Evolutionary conservation across 2,329 filamentous ascomycete species (phyloP).

Genomic region (Didymella sp.): DNA sequence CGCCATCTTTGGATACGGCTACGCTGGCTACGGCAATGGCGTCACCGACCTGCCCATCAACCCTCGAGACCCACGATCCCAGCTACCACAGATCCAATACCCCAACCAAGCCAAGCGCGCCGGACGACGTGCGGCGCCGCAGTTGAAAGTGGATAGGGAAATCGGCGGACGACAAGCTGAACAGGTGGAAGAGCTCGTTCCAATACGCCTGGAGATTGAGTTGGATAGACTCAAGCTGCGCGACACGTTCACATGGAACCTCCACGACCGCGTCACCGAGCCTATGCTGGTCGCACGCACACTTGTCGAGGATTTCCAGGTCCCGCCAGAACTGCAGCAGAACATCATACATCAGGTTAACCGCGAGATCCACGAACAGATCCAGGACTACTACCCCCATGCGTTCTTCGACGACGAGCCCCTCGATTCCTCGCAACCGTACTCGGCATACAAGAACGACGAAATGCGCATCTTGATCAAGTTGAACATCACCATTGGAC

Average conservation of each 20-base stretch:
- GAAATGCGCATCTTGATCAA: constrained; percentile 98
- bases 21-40: constrained; percentile 87
- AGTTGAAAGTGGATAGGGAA: constrained; percentile 80
- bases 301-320: constrained; percentile 82
- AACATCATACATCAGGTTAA: constrained; percentile 69
- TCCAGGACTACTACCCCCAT: constrained; percentile 92
- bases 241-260: constrained; percentile 98
- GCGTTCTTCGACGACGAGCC: constrained; percentile 89
- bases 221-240: constrained; percentile 94
- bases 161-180: constrained; percentile 85
- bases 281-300: constrained; percentile 86
- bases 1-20: constrained; percentile 72
- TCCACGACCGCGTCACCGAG: constrained; percentile 84
- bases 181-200: constrained; percentile 88
- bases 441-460: constrained; percentile 95
- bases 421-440: constrained; percentile 86
- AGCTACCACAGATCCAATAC: constrained; percentile 70
- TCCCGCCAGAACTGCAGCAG: constrained; percentile 71
- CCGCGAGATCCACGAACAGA: constrained; percentile 83
- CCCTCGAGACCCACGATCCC: constrained; percentile 57
- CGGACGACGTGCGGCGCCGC: constrained; percentile 75
- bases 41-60: constrained; percentile 67
- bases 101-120: constrained; percentile 77
- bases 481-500: constrained; percentile 95
- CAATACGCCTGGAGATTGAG: constrained; percentile 90